Conservation (phyloP, 106 monocot species). For the Dioscorea alata region DNA sequence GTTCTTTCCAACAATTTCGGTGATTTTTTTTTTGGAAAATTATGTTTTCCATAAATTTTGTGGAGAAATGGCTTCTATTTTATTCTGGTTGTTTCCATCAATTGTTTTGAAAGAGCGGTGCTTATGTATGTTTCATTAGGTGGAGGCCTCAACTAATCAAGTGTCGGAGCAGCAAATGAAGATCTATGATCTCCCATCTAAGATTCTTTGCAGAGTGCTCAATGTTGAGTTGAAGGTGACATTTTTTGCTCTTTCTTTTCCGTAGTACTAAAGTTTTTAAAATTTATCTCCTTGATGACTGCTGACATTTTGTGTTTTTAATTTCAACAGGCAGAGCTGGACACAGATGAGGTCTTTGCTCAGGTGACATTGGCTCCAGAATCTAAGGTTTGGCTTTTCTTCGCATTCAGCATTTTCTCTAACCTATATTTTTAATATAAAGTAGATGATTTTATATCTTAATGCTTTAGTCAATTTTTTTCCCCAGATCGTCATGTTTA, state of each 20-base stretch:
- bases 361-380: conserved; percentile 86
- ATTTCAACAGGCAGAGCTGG: conserved; percentile 60
- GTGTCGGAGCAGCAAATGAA: conserved; percentile 69
- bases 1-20: no score
- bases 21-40: no score
- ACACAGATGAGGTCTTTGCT: conserved; percentile 91
- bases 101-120: background rate
- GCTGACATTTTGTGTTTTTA: no score
- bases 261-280: background rate
- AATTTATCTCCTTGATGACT: no score
- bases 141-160: conserved; percentile 92
- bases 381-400: conserved; percentile 24
- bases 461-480: no score
- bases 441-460: no score
- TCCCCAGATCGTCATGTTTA: no score
- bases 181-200: conserved; percentile 67
- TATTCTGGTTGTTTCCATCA: background rate
- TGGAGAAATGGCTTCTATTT: no score
- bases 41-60: no score
- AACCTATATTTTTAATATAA: no score
- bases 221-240: conserved; percentile 81
- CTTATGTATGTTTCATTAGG: conserved; percentile 22
- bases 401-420: background rate
- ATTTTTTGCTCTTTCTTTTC: background rate
- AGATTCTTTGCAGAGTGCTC: conserved; percentile 84